These are phyloP conservation scores for Sporisorium graminicola DNA, from an alignment of 1,284 basidiomycete species.

Conservation along the genomic window DNA sequence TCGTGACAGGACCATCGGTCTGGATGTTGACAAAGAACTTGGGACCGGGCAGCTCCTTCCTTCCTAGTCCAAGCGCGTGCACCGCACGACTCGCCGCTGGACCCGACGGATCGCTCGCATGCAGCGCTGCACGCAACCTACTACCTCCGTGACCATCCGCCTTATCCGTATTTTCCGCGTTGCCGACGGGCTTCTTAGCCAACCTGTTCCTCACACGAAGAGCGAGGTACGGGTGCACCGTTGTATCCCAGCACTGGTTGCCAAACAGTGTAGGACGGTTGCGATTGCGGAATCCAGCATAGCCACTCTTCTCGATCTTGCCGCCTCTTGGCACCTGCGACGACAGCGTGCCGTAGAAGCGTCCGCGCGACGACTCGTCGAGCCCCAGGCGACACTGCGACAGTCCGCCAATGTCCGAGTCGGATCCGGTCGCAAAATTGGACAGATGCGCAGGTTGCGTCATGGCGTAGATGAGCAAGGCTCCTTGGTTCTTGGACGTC, in stretches of 20 bases:
- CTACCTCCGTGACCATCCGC: slow-evolving; percentile 10
- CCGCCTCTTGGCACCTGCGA: slow-evolving; percentile 68
- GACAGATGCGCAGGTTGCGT: slow-evolving; percentile 44
- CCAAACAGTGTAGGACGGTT: slow-evolving; percentile 79
- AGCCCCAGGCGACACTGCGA: slow-evolving; percentile 73
- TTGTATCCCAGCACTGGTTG: slow-evolving; percentile 82
- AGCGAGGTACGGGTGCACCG: slow-evolving; percentile 81
- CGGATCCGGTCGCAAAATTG: slow-evolving; percentile 79
- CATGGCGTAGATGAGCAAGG: slow-evolving; percentile 57
- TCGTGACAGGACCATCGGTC: slow-evolving; percentile 77
- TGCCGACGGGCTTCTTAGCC: slow-evolving; percentile 29
- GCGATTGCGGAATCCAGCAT: slow-evolving; percentile 84
- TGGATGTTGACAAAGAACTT: slow-evolving; percentile 82
- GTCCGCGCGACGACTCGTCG: slow-evolving; percentile 55
- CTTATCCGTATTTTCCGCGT: slow-evolving; percentile 15
- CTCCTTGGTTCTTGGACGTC: slow-evolving; percentile 42
- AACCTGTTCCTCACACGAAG: slow-evolving; percentile 76
- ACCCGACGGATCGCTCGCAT: slow-evolving; percentile 52
- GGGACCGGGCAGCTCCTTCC: slow-evolving; percentile 60
- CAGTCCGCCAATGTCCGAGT: slow-evolving; percentile 86
- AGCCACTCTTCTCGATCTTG: slow-evolving; percentile 71
- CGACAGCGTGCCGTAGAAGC: slow-evolving; percentile 69
- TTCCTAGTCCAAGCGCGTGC: slow-evolving; percentile 56
- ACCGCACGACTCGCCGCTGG: slow-evolving; percentile 55
- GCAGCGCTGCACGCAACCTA: slow-evolving; percentile 53